Evolutionary conservation across 2,329 filamentous ascomycete genomes (phyloP).

Genomic region (Lanzia echinophila): DNA sequence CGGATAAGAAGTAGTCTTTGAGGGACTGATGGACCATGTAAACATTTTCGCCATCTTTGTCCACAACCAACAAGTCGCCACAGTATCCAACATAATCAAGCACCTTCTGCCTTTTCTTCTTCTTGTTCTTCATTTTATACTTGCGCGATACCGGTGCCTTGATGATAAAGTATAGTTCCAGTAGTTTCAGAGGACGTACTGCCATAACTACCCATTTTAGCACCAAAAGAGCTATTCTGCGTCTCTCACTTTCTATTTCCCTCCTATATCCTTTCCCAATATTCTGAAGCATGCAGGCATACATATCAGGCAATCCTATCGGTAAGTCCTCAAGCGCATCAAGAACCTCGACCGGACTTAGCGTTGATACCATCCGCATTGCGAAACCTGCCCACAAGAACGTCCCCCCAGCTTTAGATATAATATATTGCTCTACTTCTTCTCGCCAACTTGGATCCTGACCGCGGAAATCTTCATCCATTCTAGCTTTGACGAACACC

Average conservation of each 20-base stretch:
- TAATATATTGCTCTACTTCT: background rate
- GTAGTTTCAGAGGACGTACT: conserved; percentile 23
- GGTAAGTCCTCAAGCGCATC: conserved; percentile 22
- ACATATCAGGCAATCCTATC: conserved; percentile 25
- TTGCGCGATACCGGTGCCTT: background rate
- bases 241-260: conserved; percentile 6
- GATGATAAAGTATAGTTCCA: conserved; percentile 22
- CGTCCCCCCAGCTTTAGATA: conserved; percentile 25
- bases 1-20: no score
- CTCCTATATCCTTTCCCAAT: no score
- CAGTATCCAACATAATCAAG: conserved; percentile 18
- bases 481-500: no score
- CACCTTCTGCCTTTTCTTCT: no score
- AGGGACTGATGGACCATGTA: conserved; percentile 28
- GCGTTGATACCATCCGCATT: conserved; percentile 12
- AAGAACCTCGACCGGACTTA: conserved; percentile 14
- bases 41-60: conserved; percentile 19
- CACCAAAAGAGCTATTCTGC: conserved; percentile 19
- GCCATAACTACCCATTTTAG: conserved; percentile 27
- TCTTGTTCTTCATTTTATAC: conserved; percentile 11
- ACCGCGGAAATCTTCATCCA: conserved; percentile 2
- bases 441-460: background rate
- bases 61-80: conserved; percentile 21
- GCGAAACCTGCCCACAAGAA: conserved; percentile 30
- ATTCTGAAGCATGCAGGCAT: conserved; percentile 26